Evolutionary conservation across 164 flowering plant genomes (phyloP).

Genomic region (Saururus chinensis): DNA sequence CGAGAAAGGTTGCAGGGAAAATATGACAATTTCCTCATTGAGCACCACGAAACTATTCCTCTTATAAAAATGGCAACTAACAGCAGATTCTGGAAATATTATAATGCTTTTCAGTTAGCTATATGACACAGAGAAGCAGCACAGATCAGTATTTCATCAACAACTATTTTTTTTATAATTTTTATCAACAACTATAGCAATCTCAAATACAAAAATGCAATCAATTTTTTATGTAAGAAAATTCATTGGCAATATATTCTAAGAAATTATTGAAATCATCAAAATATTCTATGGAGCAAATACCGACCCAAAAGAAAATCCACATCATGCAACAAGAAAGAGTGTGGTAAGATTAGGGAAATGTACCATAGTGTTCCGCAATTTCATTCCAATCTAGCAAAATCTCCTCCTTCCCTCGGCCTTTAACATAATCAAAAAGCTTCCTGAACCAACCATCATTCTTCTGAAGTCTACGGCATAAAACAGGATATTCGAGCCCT

Average conservation of each 20-base stretch:
- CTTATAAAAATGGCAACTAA: too few relatives aligned
- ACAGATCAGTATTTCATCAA: too few relatives aligned
- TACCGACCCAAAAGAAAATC: not conserved
- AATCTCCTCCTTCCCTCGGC: conserved; percentile 30
- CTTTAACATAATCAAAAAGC: conserved; percentile 22
- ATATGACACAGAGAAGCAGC: too few relatives aligned
- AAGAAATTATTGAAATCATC: not conserved
- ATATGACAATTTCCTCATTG: too few relatives aligned
- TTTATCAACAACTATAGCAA: too few relatives aligned
- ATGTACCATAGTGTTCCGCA: conserved; percentile 63
- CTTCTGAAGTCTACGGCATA: conserved; percentile 44
- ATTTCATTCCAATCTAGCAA: conserved; percentile 87
- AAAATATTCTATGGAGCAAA: too few relatives aligned
- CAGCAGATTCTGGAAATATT: too few relatives aligned
- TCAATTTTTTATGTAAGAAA: not conserved
- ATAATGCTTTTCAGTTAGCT: too few relatives aligned
- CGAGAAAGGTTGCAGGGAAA: too few relatives aligned
- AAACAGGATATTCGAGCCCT: conserved; percentile 48
- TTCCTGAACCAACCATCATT: conserved; percentile 29
- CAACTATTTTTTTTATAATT: too few relatives aligned
- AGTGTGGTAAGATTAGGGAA: not conserved
- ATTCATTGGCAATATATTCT: not conserved
- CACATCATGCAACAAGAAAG: not conserved
- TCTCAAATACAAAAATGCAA: too few relatives aligned
- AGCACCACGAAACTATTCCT: too few relatives aligned